Base-by-base conservation (phyloP, 257 asterid genomes). In the Echium plantagineum region DNA sequence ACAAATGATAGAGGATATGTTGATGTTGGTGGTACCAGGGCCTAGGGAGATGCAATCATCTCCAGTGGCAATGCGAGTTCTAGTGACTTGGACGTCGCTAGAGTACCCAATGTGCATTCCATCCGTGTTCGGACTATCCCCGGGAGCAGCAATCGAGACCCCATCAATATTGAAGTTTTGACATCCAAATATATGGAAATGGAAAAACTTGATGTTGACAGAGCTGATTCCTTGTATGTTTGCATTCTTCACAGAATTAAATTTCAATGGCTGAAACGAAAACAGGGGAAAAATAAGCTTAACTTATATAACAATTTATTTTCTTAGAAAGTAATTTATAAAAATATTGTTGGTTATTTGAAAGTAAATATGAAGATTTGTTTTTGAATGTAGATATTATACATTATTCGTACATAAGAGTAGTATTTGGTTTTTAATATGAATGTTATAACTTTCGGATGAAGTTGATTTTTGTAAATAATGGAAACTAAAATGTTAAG, bases 11-110 rank as follows among this genome's bases (percentile, higher is more conserved):
- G 59, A 32, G 7, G 52, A 64, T 17, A 70, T 54, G 20, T 46
- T n/a, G 42, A 69, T 46, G 38, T 69, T 58, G n/a, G n/a, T 52
- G 13, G 26, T 61, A 7, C 75, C 75, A 3, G 67, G 54, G 9
- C 70, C 60, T 24, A 71, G 26, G 0, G 75, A 57, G 15, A 71
- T 66, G 15, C 75, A 71, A 57, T 71, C 75, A 21, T 71, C 75
- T 18, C 75, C 75, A 0, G 75, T 71, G 6, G 57, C 60, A 10
- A 71, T 71, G 18, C 2, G 15, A 6, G 38, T 10, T 7, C 49
- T n/a, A n/a, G n/a, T 13, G 9, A 60, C 21, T 3, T 30, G 32
- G 13, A 65, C 15, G 21, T 21, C 15, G 32, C 19, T 55, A 1
- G 75, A 65, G 4, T 26, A 21, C 5, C 57, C 59, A 21, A 71